Evolutionary conservation across 2,329 filamentous ascomycete species (phyloP).

Genomic region (Colletotrichum viniferum): DNA sequence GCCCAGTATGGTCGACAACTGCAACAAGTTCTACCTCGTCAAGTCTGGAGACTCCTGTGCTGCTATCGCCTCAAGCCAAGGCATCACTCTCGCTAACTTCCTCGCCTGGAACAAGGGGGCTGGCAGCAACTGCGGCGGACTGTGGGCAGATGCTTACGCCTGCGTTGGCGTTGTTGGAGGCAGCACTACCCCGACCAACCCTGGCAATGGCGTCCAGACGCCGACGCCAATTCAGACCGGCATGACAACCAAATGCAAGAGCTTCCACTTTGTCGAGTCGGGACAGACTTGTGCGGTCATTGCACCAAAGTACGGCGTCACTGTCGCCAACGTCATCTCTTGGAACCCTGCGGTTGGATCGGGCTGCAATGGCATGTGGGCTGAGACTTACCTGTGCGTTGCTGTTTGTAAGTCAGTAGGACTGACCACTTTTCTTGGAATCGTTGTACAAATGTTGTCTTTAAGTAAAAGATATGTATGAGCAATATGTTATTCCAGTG

Average conservation of each 20-base stretch:
- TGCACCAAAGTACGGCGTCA: neutral
- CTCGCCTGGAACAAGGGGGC: conserved; percentile 35
- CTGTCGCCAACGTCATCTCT: neutral
- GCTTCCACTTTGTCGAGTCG: conserved; percentile 9
- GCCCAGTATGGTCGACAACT: neutral
- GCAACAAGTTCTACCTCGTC: neutral
- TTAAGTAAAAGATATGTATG: fast-evolving
- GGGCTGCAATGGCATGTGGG: neutral
- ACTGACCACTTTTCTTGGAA: neutral
- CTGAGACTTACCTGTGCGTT: neutral
- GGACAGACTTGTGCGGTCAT: conserved; percentile 9
- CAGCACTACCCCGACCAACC: neutral
- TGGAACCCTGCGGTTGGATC: conserved; percentile 3
- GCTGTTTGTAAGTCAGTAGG: neutral
- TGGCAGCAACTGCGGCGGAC: conserved; percentile 26
- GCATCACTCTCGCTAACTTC: conserved; percentile 26
- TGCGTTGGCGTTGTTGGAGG: conserved; percentile 9
- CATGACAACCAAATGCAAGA: conserved; percentile 21
- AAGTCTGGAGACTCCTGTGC: neutral
- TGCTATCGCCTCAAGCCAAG: neutral
- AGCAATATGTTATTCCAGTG: neutral
- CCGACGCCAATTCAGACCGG: conserved; percentile 5
- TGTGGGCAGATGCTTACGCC: conserved; percentile 21
- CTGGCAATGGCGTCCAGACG: conserved; percentile 17
- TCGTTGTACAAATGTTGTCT: neutral